A percentile compares a stretch with the other conserved stretches of the same genome.
phyloP scores from a whole-genome alignment of 129 eudicot species.

The Heracleum sosnowskyi region DNA sequence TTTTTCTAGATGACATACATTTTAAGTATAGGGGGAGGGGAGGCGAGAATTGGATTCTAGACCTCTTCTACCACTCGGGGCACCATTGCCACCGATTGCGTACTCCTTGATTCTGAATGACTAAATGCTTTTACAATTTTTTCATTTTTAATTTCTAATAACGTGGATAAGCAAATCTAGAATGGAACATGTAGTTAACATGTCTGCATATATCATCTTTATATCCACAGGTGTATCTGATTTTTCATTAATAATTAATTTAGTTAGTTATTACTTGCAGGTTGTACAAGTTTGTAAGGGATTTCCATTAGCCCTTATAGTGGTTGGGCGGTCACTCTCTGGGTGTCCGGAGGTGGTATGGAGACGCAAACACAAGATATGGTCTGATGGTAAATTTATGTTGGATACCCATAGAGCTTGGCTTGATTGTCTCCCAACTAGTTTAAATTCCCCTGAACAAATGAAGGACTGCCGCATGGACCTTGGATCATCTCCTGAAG shows the following conservation, averaged over 20 bases:
- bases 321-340: conserved; percentile 32
- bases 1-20: too few species aligned
- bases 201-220: background rate
- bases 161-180: background rate
- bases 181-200: background rate
- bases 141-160: background rate
- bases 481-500: conserved; percentile 36
- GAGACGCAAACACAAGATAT: conserved; percentile 11
- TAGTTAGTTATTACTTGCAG: conserved; percentile 15
- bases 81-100: too few species aligned
- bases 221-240: background rate
- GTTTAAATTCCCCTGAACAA: conserved; percentile 25
- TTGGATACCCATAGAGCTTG: conserved; percentile 20
- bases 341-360: conserved; percentile 23
- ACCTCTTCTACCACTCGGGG: too few species aligned
- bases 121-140: background rate
- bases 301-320: conserved; percentile 39
- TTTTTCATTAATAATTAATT: background rate
- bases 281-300: conserved; percentile 30
- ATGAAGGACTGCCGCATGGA: conserved; percentile 26
- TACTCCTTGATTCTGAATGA: too few species aligned
- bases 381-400: conserved; percentile 17
- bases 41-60: too few species aligned
- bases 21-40: too few species aligned
- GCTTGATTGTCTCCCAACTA: conserved; percentile 21